Base-by-base conservation (phyloP, 2,329 filamentous ascomycete genomes). In the Sphaerulina musiva region DNA sequence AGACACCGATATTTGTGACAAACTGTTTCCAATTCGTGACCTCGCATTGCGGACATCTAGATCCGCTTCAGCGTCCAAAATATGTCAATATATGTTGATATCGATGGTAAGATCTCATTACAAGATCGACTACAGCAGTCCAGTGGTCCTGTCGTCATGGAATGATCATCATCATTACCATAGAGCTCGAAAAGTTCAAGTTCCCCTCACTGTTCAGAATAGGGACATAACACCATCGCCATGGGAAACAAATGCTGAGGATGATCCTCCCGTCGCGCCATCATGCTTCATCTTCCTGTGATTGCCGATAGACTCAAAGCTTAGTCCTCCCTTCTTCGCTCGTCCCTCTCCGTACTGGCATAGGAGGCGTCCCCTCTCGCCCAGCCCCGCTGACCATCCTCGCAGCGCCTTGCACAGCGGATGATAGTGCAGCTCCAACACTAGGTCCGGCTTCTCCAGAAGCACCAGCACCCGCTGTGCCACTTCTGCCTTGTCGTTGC, bases 301-400 rank as follows among this genome's bases (percentile, higher is more conserved):
- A 4, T 36, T 8, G 26, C 26, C 26, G 4, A 6, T 26, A 26
- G 26, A 26, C 26, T 26, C 59, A 70, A 39, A 71, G 55, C 58
- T 71, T 71, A 48, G 68, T 70, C 48, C 68, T 64, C 11, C 69
- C 69, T 38, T 71, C 69, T 47, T 70, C 69, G 38, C 66, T 70
- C 11, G 57, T 54, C 23, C 65, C 60, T 42, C 69, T 61, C 38
- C 64, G 59, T 61, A 64, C 64, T 29, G 53, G 46, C 45, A 55
- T 50, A 36, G 17, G 50, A 23, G 34, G 54, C 48, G 53, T 53
- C 39, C 49, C 56, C 46, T 48, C 53, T 39, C 49, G 31, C 39
- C 42, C 51, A 11, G 56, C 55, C 7, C 53, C 57, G 51, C 56
- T 61, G 20, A 65, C 62, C 6, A 64, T 61, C 44, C 65, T 59